phyloP scores from a whole-genome alignment of 2,329 filamentous ascomycete genomes.

The Monilinia fructicola region DNA sequence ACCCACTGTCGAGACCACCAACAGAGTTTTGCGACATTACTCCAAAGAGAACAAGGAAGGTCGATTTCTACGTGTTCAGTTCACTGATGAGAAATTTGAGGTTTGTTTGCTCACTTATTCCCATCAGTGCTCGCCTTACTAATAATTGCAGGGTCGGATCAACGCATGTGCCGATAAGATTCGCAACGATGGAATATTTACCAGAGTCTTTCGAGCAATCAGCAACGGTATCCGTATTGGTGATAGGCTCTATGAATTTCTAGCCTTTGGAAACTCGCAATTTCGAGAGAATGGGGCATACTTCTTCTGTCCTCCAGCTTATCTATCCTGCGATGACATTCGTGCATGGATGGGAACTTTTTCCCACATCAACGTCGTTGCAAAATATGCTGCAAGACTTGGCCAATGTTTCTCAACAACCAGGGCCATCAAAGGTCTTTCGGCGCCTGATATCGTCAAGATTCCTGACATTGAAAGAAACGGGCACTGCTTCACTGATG shows the following conservation, averaged over 20 bases:
- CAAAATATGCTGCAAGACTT: slow-evolving; percentile 83
- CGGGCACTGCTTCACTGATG: slow-evolving; percentile 79
- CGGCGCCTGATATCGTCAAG: slow-evolving; percentile 53
- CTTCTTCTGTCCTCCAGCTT: slow-evolving; percentile 76
- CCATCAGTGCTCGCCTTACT: slow-evolving; percentile 22
- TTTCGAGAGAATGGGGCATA: slow-evolving; percentile 89
- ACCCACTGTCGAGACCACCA: slow-evolving; percentile 80
- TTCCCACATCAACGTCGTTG: slow-evolving; percentile 74
- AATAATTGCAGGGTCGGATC: slow-evolving; percentile 55
- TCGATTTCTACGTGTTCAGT: slow-evolving; percentile 84
- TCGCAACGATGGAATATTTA: slow-evolving; percentile 67
- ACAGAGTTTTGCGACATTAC: slow-evolving; percentile 78
- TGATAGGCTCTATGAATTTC: slow-evolving; percentile 78
- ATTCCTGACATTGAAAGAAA: slow-evolving; percentile 71
- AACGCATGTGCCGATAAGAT: slow-evolving; percentile 53
- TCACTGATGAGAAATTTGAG: slow-evolving; percentile 71
- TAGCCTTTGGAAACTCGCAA: slow-evolving; percentile 94
- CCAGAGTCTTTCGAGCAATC: slow-evolving; percentile 69
- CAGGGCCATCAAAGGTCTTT: slow-evolving; percentile 65
- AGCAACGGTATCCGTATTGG: slow-evolving; percentile 79
- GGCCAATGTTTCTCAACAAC: slow-evolving; percentile 98
- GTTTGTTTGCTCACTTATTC: slow-evolving; percentile 34
- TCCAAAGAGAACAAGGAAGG: slow-evolving; percentile 59
- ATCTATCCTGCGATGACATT: slow-evolving; percentile 71
- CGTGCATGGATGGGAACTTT: slow-evolving; percentile 87